A percentile compares a stretch with the other conserved stretches of the same genome.
These are phyloP conservation scores for Wickerhamomyces strasburgensis DNA, from an alignment of 805 yeast species.

Conservation along the genomic window DNA sequence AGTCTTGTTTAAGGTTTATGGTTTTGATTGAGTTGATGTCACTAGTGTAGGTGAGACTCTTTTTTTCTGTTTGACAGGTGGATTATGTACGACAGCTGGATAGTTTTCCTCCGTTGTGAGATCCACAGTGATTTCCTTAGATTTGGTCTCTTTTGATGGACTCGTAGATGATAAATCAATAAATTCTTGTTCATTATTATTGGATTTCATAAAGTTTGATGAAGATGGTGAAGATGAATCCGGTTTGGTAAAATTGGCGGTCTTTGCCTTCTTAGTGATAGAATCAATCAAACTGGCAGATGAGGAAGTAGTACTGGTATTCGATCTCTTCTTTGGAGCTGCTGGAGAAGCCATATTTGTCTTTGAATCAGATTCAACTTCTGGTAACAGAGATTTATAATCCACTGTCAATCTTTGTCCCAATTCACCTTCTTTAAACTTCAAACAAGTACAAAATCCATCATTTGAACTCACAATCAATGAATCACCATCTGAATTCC, in stretches of 20 bases:
- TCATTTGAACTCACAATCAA: slow-evolving; percentile 81
- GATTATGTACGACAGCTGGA: slow-evolving; percentile 3
- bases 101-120: background rate
- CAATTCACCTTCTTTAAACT: slow-evolving; percentile 47
- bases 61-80: slow-evolving; percentile 28
- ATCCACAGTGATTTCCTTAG: slow-evolving; percentile 3
- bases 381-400: slow-evolving; percentile 14
- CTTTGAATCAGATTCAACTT: slow-evolving; percentile 6
- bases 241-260: background rate
- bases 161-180: slow-evolving; percentile 1
- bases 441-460: slow-evolving; percentile 78
- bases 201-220: too few relatives aligned
- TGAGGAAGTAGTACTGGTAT: background rate
- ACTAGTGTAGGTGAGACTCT: slow-evolving; percentile 13
- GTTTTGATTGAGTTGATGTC: slow-evolving; percentile 4
- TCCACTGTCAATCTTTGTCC: slow-evolving; percentile 43
- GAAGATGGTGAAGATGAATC: slow-evolving; percentile 7
- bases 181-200: too few relatives aligned
- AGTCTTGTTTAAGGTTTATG: background rate
- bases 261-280: slow-evolving; percentile 1
- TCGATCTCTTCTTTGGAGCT: slow-evolving; percentile 4
- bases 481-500: slow-evolving; percentile 74
- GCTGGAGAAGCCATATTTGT: slow-evolving; percentile 13
- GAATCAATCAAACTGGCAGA: background rate
- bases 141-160: slow-evolving; percentile 1